Percentiles rank a stretch among this genome's conserved stretches.
Conservation (phyloP, 257 asterid genomes). For the Solanum stenotomum region DNA sequence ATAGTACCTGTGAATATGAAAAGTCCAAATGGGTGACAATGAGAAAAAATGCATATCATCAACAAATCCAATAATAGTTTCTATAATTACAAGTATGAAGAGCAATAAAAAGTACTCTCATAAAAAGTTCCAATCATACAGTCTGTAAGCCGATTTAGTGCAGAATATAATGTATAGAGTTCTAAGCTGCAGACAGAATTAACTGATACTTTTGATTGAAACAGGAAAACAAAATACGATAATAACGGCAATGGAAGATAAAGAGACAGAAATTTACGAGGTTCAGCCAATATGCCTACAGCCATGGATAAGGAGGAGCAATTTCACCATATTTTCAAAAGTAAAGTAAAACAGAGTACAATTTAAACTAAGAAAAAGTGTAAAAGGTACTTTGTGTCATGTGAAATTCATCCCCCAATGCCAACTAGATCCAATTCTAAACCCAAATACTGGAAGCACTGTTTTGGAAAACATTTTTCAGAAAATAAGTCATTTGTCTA, state of each 20-base stretch:
- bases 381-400: neutral
- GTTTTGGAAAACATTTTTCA: neutral
- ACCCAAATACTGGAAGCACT: neutral
- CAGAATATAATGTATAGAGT: neutral
- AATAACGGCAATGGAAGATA: neutral
- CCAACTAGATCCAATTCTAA: neutral
- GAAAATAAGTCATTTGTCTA: neutral
- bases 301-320: neutral
- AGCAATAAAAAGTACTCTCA: neutral
- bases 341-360: neutral
- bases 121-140: neutral
- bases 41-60: neutral
- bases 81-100: neutral
- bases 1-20: conserved; percentile 61
- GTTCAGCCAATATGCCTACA: neutral
- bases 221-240: neutral
- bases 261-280: neutral
- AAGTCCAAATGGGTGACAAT: neutral
- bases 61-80: neutral
- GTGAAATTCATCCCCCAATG: neutral
- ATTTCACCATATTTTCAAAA: neutral
- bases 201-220: neutral
- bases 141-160: neutral
- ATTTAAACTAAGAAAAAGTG: neutral
- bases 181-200: neutral